Percentiles rank a stretch among this genome's conserved stretches.
Conservation (phyloP, 202 grass and related monocot genomes). For the Musa balbisiana region DNA sequence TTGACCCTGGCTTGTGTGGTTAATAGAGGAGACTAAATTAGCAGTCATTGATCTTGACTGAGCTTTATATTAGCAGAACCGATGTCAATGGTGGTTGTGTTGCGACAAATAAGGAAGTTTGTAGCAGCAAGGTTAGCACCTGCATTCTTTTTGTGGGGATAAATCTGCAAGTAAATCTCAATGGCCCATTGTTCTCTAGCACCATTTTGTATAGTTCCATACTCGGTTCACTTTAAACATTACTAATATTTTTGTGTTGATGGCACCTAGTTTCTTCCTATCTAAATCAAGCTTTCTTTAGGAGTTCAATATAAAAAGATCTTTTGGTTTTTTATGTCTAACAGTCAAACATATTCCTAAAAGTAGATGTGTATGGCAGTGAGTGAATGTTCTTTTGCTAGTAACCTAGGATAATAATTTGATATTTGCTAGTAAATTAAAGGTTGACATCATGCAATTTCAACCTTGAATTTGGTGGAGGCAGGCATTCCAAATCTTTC, state of each 20-base stretch:
- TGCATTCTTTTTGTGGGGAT: neutral
- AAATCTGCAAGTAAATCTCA: neutral
- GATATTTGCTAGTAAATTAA: too few species aligned
- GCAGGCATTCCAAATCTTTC: neutral
- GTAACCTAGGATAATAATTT: too few species aligned
- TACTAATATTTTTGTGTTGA: neutral
- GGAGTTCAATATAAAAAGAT: neutral
- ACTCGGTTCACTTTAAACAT: neutral
- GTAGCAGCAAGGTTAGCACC: neutral
- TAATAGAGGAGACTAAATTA: neutral
- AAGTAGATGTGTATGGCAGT: neutral
- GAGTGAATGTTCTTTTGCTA: too few species aligned
- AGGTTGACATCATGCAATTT: too few species aligned
- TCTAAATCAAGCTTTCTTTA: neutral
- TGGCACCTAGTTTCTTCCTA: neutral
- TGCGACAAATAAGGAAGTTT: neutral
- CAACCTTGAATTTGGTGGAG: neutral
- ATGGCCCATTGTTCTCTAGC: neutral
- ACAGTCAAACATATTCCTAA: neutral
- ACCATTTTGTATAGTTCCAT: neutral
- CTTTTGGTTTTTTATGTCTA: neutral
- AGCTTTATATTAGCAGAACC: neutral
- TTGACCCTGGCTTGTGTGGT: neutral
- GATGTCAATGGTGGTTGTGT: neutral
- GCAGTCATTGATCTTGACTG: neutral